Percentiles rank a stretch among this genome's conserved stretches.
Conservation (phyloP, 2,329 filamentous ascomycete species). For the Simplicillium aogashimaense region DNA sequence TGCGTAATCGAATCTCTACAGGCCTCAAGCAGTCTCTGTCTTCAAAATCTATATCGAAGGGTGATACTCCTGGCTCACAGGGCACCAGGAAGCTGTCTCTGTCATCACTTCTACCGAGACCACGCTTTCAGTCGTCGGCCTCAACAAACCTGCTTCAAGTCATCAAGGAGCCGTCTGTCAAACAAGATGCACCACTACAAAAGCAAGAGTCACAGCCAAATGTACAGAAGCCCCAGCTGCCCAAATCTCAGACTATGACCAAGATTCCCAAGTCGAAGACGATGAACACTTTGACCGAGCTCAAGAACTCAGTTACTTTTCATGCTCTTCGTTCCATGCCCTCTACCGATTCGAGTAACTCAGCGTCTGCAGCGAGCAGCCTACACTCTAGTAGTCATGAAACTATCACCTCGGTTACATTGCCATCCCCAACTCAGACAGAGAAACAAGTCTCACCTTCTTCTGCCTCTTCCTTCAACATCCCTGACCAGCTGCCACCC, state of each 20-base stretch:
- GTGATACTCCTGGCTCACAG: background rate
- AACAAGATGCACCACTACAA: background rate
- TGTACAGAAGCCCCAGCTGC: background rate
- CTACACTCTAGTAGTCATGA: too few species aligned
- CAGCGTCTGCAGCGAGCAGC: too few species aligned
- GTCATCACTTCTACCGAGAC: background rate
- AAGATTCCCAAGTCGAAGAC: constrained; percentile 34
- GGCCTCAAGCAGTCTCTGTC: too few species aligned
- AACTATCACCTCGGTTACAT: background rate
- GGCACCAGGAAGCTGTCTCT: background rate
- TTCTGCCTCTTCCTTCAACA: constrained; percentile 5
- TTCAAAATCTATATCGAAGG: too few species aligned
- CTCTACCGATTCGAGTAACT: background rate
- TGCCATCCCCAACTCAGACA: background rate
- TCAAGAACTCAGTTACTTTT: constrained; percentile 34
- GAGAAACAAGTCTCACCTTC: constrained; percentile 1
- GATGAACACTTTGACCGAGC: constrained; percentile 30
- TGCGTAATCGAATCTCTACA: too few species aligned
- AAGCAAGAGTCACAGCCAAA: background rate
- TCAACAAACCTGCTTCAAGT: background rate
- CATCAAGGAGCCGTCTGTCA: background rate
- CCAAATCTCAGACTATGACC: background rate
- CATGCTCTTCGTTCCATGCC: constrained; percentile 1
- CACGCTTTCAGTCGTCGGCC: background rate
- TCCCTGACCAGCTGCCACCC: background rate